Base-by-base conservation (phyloP, 2,329 filamentous ascomycete species). In the Cladosporium sp. region DNA sequence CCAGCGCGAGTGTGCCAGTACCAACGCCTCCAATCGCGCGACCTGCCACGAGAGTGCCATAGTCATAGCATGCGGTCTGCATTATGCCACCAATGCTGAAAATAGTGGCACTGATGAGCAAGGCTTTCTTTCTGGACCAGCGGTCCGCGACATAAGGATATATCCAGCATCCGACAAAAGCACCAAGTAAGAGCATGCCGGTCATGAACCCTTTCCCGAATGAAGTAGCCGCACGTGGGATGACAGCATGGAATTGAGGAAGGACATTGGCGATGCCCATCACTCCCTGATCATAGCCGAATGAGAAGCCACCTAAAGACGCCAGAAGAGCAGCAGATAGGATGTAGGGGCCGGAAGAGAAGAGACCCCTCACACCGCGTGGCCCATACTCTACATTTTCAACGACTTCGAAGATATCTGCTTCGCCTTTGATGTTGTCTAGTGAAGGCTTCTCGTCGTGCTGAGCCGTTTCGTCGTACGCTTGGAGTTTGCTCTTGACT, bases 301-400 rank as follows among this genome's bases (percentile, higher is more conserved):
- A 69, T 1, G 65, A 67, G 40, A 67, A 67, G 5, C 66, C 66
- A 11, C 64, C 69, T 22, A 72, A 59, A 4, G 32, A 33, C 0
- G 70, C 71, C 15, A 73, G 56, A 6, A 70, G 76, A 2, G 69
- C 68, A 2, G 75, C 75, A 53, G 73, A 77, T 39, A 74, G 62
- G 38, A 33, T 33, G 32, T 33, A 33, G 5, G 32, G n/a, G 32
- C 32, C 32, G 13, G 32, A 33, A 12, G 32, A 33, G 5, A 33
- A 13, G 6, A 33, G n/a, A 15, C 32, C 32, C n/a, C 12, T 33
- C n/a, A 33, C 32, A 12, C 32, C 32, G 5, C 32, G 32, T 13
- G 32, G 32, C 5, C 32, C 32, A 33, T 33, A 33, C 12, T 33
- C 32, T 33, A 33, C 12, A 27, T 27, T 9, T 4, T 27, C 9